These are phyloP conservation scores for Rhizopus delemar DNA, from an alignment of 371 early-diverging fungal species.

Conservation along the genomic window DNA sequence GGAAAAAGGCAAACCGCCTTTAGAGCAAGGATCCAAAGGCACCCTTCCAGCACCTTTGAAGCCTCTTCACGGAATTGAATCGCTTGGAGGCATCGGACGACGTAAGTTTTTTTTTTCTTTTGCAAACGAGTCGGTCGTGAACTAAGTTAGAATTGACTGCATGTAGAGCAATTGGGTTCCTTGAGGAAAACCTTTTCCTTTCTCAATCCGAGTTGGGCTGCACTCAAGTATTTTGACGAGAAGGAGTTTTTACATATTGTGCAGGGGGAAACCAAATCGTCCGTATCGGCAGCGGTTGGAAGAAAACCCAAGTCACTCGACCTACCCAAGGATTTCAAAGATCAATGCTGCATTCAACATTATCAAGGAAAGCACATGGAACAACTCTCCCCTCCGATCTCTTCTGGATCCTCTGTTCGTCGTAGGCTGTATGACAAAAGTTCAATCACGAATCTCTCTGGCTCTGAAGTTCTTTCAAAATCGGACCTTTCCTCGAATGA, in stretches of 20 bases:
- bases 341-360: background rate
- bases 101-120: constrained; percentile 43
- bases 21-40: constrained; percentile 45
- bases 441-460: constrained; percentile 15
- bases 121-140: constrained; percentile 43
- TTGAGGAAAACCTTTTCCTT: constrained; percentile 36
- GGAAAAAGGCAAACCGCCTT: constrained; percentile 45
- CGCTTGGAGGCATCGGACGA: constrained; percentile 49
- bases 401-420: background rate
- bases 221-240: constrained; percentile 40
- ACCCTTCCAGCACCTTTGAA: constrained; percentile 34
- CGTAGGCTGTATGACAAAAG: background rate
- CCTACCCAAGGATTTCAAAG: background rate
- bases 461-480: constrained; percentile 12
- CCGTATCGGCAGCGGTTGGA: constrained; percentile 21
- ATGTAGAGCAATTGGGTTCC: constrained; percentile 18
- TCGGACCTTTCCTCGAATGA: background rate
- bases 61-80: constrained; percentile 43
- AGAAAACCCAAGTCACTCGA: constrained; percentile 22
- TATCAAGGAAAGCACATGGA: background rate
- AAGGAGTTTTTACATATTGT: constrained; percentile 35
- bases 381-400: constrained; percentile 3
- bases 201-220: constrained; percentile 39
- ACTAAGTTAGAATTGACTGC: background rate
- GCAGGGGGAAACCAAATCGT: constrained; percentile 25